A percentile compares a stretch with the other conserved stretches of the same genome.
These are phyloP conservation scores for Guyanaporus albipodus DNA, from an alignment of 768 basidiomycete genomes.

Conservation along the genomic window DNA sequence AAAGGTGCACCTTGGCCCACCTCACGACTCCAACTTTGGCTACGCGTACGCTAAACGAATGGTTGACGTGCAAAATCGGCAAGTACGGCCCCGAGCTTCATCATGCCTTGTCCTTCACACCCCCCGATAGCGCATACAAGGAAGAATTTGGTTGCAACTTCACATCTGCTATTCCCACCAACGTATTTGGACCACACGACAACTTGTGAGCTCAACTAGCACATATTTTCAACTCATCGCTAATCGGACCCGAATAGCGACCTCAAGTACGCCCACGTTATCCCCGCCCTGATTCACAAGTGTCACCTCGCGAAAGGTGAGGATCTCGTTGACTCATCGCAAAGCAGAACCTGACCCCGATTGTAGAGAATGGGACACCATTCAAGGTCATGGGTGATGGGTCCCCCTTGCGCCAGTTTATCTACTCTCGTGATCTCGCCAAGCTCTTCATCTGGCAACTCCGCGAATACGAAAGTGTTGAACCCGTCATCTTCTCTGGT, in stretches of 20 bases:
- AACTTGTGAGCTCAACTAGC: slow-evolving; percentile 62
- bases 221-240: neutral
- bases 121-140: slow-evolving; percentile 73
- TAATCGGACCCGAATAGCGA: slow-evolving; percentile 48
- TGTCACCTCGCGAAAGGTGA: slow-evolving; percentile 88
- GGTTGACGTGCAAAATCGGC: slow-evolving; percentile 96
- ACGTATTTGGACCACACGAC: slow-evolving; percentile 93
- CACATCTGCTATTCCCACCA: slow-evolving; percentile 95
- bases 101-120: neutral
- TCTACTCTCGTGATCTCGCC: slow-evolving; percentile 94
- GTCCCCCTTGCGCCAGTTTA: slow-evolving; percentile 93
- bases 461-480: slow-evolving; percentile 86
- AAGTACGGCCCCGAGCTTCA: slow-evolving; percentile 20
- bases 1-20: slow-evolving; percentile 89
- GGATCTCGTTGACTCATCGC: slow-evolving; percentile 4
- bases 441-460: slow-evolving; percentile 94
- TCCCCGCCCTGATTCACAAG: slow-evolving; percentile 91
- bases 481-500: slow-evolving; percentile 92
- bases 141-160: slow-evolving; percentile 94
- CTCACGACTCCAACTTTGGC: slow-evolving; percentile 93
- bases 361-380: slow-evolving; percentile 69
- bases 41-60: slow-evolving; percentile 95
- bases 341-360: neutral
- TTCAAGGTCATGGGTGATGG: slow-evolving; percentile 90
- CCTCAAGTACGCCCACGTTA: slow-evolving; percentile 88